A percentile compares a stretch with the other conserved stretches of the same genome.
Evolutionary conservation across 2,329 filamentous ascomycete genomes (phyloP).

Genomic region (Meredithiella fracta): DNA sequence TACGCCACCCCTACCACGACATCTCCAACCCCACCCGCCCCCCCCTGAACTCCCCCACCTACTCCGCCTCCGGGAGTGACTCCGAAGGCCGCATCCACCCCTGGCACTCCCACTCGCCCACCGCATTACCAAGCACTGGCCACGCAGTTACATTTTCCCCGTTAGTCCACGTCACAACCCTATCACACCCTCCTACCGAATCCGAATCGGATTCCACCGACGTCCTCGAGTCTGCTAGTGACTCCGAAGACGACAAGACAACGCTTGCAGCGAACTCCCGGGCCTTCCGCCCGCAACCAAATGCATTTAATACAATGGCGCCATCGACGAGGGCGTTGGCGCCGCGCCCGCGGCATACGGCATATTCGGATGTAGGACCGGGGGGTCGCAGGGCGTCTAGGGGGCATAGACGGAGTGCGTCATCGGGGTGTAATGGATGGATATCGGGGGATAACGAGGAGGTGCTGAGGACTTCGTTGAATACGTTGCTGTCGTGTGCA

Average conservation of each 20-base stretch:
- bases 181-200: conserved; percentile 22
- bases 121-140: background rate
- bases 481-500: conserved; percentile 85
- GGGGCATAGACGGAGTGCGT: conserved; percentile 22
- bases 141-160: conserved; percentile 6
- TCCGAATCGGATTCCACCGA: conserved; percentile 29
- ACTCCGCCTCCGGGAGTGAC: conserved; percentile 42
- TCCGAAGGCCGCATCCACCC: background rate
- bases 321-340: conserved; percentile 39
- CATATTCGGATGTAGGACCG: conserved; percentile 33
- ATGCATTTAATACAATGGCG: conserved; percentile 53
- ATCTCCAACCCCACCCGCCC: conserved; percentile 6
- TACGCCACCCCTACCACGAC: conserved; percentile 4
- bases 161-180: background rate
- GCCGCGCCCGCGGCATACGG: conserved; percentile 30
- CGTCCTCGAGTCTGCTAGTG: conserved; percentile 21
- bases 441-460: conserved; percentile 81
- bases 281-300: conserved; percentile 71
- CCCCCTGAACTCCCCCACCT: conserved; percentile 18
- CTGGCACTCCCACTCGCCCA: background rate
- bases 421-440: conserved; percentile 30
- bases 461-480: conserved; percentile 80
- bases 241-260: conserved; percentile 54
- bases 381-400: conserved; percentile 24
- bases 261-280: conserved; percentile 49